Evolutionary conservation across 106 monocot genomes (phyloP), one percentile per base, ranked within the genome.

Genomic region (Acanthochlamys bracteata): DNA sequence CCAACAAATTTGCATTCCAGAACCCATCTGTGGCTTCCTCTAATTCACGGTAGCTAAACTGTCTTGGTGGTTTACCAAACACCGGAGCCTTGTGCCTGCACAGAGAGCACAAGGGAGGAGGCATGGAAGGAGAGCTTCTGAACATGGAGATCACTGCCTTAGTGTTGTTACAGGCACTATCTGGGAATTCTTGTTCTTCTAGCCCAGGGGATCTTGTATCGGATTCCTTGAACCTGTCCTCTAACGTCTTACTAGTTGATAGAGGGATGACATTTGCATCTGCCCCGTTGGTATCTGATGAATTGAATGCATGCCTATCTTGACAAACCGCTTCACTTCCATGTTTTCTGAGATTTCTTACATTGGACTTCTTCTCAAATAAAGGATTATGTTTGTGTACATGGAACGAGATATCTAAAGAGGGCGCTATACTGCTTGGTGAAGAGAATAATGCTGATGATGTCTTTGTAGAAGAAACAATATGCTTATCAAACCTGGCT

Each of bases 11-110:
- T 27, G 21, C 68, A 6, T 64, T 49, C 7, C 79, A 76, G 65
- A 83, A 87, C 4, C 74, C 23, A 24, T 61, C 64, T 15, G 86
- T 87, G 10, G 79, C 76, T 63, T 41, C 69, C 58, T 83, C 79
- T 20, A 87, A 74, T 61, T 87, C 76, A 8, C 39, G 42, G 55
- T 80, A 77, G 39, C 45, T 66, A 61, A 83, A 87, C 66, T 67
- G 70, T 42, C 77, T 61, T 20, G 83, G 79, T 25, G 82, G 79
- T 57, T 80, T 82, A 9, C 86, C 83, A 39, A 83, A 83, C 7
- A 68, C 60, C 0, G 86, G 82, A 23, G 79, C 67, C 74, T 83
- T 87, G 64, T 76, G 64, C 55, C 67, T 69, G 73, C 86, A 87
- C 20, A 77, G 14, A 6, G 86, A 79, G 71, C 86, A 87, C 25